phyloP scores from a whole-genome alignment of 2,329 filamentous ascomycete genomes.

The Cladosporium sp. region DNA sequence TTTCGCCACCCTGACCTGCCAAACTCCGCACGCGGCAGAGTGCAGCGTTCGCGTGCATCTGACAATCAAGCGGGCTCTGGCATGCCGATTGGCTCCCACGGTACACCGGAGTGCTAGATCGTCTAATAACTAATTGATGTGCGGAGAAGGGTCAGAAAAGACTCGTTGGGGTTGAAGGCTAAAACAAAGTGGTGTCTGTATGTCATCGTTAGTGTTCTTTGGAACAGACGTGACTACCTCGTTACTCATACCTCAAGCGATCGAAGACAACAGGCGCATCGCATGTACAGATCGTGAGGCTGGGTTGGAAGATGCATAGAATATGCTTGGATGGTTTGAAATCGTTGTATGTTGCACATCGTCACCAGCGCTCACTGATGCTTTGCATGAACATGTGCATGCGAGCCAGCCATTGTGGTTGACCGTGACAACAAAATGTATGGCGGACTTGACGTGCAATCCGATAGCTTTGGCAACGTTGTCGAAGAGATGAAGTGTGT shows the following conservation, averaged over 20 bases:
- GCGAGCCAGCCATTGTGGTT: background rate
- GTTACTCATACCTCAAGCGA: no score
- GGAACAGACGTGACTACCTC: background rate
- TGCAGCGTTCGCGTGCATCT: slow-evolving; percentile 16
- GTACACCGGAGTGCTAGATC: background rate
- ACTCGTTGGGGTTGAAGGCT: background rate
- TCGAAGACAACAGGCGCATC: no score
- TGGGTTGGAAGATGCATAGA: background rate
- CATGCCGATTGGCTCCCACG: slow-evolving; percentile 10
- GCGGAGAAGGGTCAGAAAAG: slow-evolving; percentile 9
- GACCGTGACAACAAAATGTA: background rate
- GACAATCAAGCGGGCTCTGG: background rate
- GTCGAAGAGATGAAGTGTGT: background rate
- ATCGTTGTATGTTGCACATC: background rate
- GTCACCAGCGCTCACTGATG: background rate
- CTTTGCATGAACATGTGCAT: background rate
- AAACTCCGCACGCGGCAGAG: slow-evolving; percentile 6
- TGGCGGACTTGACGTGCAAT: background rate
- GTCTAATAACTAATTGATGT: background rate
- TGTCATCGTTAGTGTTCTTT: background rate
- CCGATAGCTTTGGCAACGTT: background rate
- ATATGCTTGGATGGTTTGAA: background rate
- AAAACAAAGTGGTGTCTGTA: background rate
- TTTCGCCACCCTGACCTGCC: slow-evolving; percentile 11
- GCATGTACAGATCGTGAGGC: background rate